Base-by-base conservation (phyloP, 805 yeast genomes). In the Metschnikowia hibisci region DNA sequence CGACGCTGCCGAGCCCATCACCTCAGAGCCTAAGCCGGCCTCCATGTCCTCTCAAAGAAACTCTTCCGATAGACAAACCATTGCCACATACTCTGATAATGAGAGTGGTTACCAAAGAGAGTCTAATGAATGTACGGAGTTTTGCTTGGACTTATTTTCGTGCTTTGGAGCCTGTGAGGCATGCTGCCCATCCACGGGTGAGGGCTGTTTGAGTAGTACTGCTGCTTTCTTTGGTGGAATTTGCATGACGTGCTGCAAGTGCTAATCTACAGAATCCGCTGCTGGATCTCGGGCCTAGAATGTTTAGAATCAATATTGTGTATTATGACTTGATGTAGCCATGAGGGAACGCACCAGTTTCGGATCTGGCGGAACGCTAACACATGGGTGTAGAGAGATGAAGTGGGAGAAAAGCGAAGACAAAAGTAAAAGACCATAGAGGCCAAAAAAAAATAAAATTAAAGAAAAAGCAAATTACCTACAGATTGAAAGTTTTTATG, bases 121-220 rank as follows among this genome's bases (percentile, higher is more conserved):
- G 1, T 36, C 54, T 20, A 66, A 68, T 47, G 74, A 70, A 45
- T 70, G 76, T 48, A 52, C 67, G 6, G 74, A 69, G 50, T 69
- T 70, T 45, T 67, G 71, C 48, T 48, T 64, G 38, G 74, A 69
- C 39, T 56, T 51, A 31, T 57, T 54, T 39, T 45, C 61, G 14
- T 70, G 76, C 49, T 70, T 70, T 42, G 74, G 76, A 1, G 54
- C 67, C 37, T 62, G 62, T 39, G 69, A 67, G 35, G 53, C 59
- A 6, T 69, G 71, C 46, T 69, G 73, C 48, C 76, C 76, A n/a
- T 46, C 62, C 32, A 55, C 55, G 13, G 71, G 71, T 4, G 73
- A 69, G 41, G 74, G 76, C 8, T 69, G 64, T 46, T 43, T 69
- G 39, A 60, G 67, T 34, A 50, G 65, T 16, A 44, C 59, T 23